Evolutionary conservation across 768 basidiomycete genomes (phyloP), one percentile per base, ranked within the genome.

Genomic region (Mycena olivaceomarginata): DNA sequence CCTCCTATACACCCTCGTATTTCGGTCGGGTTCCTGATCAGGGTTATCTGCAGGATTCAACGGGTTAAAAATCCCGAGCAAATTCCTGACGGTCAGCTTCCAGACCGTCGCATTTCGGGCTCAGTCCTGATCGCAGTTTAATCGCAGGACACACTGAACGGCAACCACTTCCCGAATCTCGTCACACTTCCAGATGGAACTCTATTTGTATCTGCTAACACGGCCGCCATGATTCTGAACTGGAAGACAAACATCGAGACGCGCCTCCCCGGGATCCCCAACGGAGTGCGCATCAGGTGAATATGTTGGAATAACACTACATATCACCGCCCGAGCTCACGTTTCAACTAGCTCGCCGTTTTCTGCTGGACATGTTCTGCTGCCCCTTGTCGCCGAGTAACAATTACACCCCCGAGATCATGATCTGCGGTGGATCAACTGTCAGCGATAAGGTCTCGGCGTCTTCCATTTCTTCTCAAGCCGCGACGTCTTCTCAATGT

Each of bases 341-440:
- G 1, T 31, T 53, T 9, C 65, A 39, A 63, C 31, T 75, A 67
- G 82, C 67, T 76, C 87, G 70, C 85, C 87, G n/a, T 85, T 85
- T 81, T 83, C 89, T 77, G 84, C 85, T 70, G 86, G 82, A 45
- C 87, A 82, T 51, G 82, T 84, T 31, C 80, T 88, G n/a, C 83
- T 88, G 5, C 87, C 87, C 87, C 5, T 81, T 88, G 12, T 83
- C 83, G 1, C 85, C 86, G 31, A 85, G 85, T 1, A 80, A 87
- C 70, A 79, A 79, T 60, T 91, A 86, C 74, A 87, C 85, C 7
- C 88, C 90, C 5, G 88, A 89, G 76, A 83, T 90, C 37, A 84
- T 91, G 53, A 85, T 90, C 56, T 91, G 90, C 77, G 90, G 90
- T 46, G 90, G 90, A 31, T 83, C 86, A 12, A 85, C 83, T 15